Conservation (phyloP, 2,329 filamentous ascomycete species). For the Xylariaceae sp. region DNA sequence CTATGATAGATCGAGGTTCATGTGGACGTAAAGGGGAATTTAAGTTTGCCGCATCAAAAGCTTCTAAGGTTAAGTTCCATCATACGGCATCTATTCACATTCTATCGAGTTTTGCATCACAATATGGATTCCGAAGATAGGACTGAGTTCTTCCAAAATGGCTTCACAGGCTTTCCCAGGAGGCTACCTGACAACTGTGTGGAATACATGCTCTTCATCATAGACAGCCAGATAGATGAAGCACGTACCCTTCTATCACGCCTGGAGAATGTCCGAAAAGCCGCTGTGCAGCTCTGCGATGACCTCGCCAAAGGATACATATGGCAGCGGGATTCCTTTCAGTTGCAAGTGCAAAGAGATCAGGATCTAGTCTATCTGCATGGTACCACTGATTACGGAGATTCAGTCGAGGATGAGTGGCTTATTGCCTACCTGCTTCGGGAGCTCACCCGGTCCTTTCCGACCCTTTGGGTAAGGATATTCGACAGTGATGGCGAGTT, state of each 20-base stretch:
- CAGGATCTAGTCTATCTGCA: slow-evolving; percentile 65
- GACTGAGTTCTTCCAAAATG: slow-evolving; percentile 33
- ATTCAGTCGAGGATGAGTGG: slow-evolving; percentile 98
- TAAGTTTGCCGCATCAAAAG: not conserved
- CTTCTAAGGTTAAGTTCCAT: not conserved
- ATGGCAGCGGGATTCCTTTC: slow-evolving; percentile 87
- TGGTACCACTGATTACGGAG: slow-evolving; percentile 84
- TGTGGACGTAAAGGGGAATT: no score
- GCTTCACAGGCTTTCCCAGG: slow-evolving; percentile 37
- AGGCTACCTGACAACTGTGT: slow-evolving; percentile 79
- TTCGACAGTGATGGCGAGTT: slow-evolving; percentile 94
- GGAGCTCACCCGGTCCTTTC: slow-evolving; percentile 74
- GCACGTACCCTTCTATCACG: slow-evolving; percentile 61
- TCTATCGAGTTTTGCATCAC: not conserved
- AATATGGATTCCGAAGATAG: slow-evolving; percentile 31
- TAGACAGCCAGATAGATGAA: slow-evolving; percentile 57
- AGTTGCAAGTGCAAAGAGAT: slow-evolving; percentile 64
- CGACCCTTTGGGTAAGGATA: slow-evolving; percentile 78
- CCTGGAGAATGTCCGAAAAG: slow-evolving; percentile 73
- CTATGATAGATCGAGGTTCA: no score
- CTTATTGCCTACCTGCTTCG: slow-evolving; percentile 87
- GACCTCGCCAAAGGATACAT: slow-evolving; percentile 81
- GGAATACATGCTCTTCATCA: slow-evolving; percentile 78
- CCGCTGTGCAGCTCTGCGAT: slow-evolving; percentile 64
- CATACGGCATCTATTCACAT: not conserved